These are phyloP conservation scores for Scytalidium lignicola DNA, from an alignment of 2,329 filamentous ascomycete species.

Conservation along the genomic window DNA sequence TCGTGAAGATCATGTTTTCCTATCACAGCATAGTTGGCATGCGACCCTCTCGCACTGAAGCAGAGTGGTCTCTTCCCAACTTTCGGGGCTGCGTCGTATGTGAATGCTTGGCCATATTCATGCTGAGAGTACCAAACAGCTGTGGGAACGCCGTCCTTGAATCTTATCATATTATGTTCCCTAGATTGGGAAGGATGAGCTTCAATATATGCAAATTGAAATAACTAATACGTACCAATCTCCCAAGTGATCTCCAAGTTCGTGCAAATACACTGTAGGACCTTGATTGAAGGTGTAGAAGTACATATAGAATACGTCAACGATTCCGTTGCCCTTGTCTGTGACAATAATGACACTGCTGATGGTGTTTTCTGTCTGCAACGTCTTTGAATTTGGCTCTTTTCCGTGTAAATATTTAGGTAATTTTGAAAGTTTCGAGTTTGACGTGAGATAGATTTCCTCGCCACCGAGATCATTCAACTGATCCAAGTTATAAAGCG, in stretches of 20 bases:
- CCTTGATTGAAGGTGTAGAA: constrained; percentile 24
- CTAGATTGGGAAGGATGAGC: constrained; percentile 3
- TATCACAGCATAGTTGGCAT: constrained; percentile 64
- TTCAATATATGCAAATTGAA: background rate
- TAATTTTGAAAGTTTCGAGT: constrained; percentile 33
- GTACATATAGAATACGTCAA: constrained; percentile 25
- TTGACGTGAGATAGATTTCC: constrained; percentile 41
- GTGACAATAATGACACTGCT: constrained; percentile 68
- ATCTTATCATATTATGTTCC: constrained; percentile 87
- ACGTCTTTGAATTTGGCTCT: constrained; percentile 41
- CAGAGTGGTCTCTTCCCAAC: constrained; percentile 60
- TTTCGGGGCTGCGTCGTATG: constrained; percentile 83
- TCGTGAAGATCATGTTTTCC: constrained; percentile 59
- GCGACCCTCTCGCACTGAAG: constrained; percentile 62
- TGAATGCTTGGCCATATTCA: constrained; percentile 79
- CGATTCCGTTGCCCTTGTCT: constrained; percentile 46
- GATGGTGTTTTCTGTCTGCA: constrained; percentile 35
- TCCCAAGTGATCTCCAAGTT: constrained; percentile 45
- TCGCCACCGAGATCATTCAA: constrained; percentile 35
- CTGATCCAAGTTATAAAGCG: constrained; percentile 38
- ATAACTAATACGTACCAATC: constrained; percentile 39
- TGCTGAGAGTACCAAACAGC: constrained; percentile 90
- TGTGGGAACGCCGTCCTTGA: constrained; percentile 75
- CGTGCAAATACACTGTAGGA: constrained; percentile 11
- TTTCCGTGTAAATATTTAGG: constrained; percentile 42